A percentile compares a stretch with the other conserved stretches of the same genome.
phyloP scores from a whole-genome alignment of 306 rosid genomes.

The Vigna nakashimae region DNA sequence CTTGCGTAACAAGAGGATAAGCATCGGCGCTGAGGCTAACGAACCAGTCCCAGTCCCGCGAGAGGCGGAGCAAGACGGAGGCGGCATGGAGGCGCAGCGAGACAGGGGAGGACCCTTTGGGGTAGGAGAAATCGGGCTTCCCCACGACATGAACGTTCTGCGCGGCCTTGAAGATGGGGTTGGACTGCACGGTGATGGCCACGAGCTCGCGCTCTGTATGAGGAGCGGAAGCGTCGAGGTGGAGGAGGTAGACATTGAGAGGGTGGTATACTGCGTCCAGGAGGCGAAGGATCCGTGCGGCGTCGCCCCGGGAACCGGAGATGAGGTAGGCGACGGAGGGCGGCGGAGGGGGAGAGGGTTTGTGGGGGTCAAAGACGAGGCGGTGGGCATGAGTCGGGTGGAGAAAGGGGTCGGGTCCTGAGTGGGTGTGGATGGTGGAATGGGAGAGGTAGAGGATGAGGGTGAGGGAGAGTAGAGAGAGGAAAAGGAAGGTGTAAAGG shows the following conservation, averaged over 20 bases:
- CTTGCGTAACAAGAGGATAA: constrained; percentile 91
- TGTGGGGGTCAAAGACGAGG: constrained; percentile 45
- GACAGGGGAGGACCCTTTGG: constrained; percentile 71
- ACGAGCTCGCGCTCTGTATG: constrained; percentile 65
- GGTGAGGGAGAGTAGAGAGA: constrained; percentile 60
- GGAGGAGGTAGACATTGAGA: constrained; percentile 82
- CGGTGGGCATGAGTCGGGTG: constrained; percentile 66
- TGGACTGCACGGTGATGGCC: constrained; percentile 65
- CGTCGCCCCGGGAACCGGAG: constrained; percentile 70
- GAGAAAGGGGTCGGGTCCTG: constrained; percentile 72
- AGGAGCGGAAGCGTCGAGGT: constrained; percentile 77
- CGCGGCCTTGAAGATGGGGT: constrained; percentile 81
- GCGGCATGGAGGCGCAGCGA: constrained; percentile 85
- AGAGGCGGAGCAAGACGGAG: constrained; percentile 72
- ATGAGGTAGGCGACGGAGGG: constrained; percentile 82
- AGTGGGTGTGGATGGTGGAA: constrained; percentile 23
- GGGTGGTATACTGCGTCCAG: constrained; percentile 75
- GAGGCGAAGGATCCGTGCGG: constrained; percentile 64
- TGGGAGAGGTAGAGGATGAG: constrained; percentile 45
- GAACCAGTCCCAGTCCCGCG: constrained; percentile 90
- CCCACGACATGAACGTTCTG: constrained; percentile 84
- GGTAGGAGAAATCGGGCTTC: constrained; percentile 75
- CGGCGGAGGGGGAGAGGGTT: constrained; percentile 56
- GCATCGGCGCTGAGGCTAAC: constrained; percentile 66
- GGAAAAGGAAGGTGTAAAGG: constrained; percentile 56